A percentile compares a stretch with the other conserved stretches of the same genome.
phyloP scores from a whole-genome alignment of 2,329 filamentous ascomycete species.

The Sarocladiaceae sp. region DNA sequence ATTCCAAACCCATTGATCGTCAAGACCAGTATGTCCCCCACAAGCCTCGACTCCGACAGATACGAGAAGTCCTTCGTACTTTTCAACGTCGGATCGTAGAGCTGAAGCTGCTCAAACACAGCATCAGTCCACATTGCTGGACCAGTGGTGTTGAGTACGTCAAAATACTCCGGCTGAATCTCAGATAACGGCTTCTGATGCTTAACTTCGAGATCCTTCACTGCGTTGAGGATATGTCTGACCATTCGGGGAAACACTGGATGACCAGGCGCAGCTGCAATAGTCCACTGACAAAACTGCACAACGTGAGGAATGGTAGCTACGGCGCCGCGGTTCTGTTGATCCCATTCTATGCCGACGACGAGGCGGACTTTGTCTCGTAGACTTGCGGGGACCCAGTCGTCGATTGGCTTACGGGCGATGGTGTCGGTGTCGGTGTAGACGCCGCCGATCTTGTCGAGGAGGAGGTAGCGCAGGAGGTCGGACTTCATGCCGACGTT shows the following conservation, averaged over 20 bases:
- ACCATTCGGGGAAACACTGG: slow-evolving; percentile 22
- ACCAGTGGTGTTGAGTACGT: slow-evolving; percentile 26
- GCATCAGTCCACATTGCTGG: slow-evolving; percentile 27
- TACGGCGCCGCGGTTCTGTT: slow-evolving; percentile 18
- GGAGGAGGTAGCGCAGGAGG: slow-evolving; percentile 21
- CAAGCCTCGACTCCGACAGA: background rate
- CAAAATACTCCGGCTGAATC: slow-evolving; percentile 13
- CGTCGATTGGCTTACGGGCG: slow-evolving; percentile 44
- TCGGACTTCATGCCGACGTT: slow-evolving; percentile 26
- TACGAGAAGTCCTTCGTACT: background rate
- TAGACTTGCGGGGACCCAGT: slow-evolving; percentile 17
- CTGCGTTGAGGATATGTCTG: background rate
- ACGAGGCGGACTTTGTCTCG: slow-evolving; percentile 19
- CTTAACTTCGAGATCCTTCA: background rate
- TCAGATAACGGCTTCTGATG: background rate
- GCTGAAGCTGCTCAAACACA: slow-evolving; percentile 23
- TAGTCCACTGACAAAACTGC: slow-evolving; percentile 30
- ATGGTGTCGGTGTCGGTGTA: slow-evolving; percentile 52
- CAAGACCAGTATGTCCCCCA: slow-evolving; percentile 5
- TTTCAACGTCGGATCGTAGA: slow-evolving; percentile 16
- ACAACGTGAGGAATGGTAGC: slow-evolving; percentile 20
- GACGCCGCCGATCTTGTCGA: slow-evolving; percentile 15
- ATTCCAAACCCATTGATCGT: slow-evolving; percentile 8
- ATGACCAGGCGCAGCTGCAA: slow-evolving; percentile 23
- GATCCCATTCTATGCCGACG: slow-evolving; percentile 25